These are phyloP conservation scores for Vitis rotundifolia DNA, from an alignment of 164 flowering plant genomes.

Conservation along the genomic window DNA sequence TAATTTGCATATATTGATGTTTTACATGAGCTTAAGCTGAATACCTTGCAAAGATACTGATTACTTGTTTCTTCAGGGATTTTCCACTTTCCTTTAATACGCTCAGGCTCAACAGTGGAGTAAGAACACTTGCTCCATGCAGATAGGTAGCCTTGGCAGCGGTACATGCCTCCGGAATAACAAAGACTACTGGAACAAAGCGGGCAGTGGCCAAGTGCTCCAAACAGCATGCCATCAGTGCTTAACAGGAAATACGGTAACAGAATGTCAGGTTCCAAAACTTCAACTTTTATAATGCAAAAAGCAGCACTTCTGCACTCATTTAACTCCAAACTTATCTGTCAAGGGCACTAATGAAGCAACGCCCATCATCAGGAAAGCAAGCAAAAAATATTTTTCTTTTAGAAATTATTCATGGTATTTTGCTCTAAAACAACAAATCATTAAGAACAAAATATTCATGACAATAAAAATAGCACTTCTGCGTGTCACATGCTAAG, in stretches of 20 bases:
- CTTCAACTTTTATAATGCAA: not conserved
- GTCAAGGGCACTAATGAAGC: too few relatives aligned
- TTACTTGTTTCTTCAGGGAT: constrained; percentile 71
- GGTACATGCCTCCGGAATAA: constrained; percentile 73
- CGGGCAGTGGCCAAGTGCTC: constrained; percentile 77
- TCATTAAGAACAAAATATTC: not conserved
- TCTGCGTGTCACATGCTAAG: not conserved
- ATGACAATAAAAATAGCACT: not conserved
- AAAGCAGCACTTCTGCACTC: not conserved
- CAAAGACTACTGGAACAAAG: constrained; percentile 67
- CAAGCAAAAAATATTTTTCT: too few relatives aligned
- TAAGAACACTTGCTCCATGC: constrained; percentile 95
- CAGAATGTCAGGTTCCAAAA: not conserved
- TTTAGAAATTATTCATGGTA: too few relatives aligned
- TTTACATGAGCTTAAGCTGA: constrained; percentile 1
- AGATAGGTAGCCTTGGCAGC: constrained; percentile 82
- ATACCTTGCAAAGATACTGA: constrained; percentile 73
- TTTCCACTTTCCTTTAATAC: constrained; percentile 83
- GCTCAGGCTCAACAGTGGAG: constrained; percentile 66
- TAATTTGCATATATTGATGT: not conserved
- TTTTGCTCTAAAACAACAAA: not conserved
- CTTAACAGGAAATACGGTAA: constrained; percentile 36
- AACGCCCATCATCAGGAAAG: too few relatives aligned
- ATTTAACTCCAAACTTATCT: too few relatives aligned
- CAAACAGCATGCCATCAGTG: constrained; percentile 97